Conservation (phyloP, 352 stramenopile genomes). For the Phytopythium montanum region DNA sequence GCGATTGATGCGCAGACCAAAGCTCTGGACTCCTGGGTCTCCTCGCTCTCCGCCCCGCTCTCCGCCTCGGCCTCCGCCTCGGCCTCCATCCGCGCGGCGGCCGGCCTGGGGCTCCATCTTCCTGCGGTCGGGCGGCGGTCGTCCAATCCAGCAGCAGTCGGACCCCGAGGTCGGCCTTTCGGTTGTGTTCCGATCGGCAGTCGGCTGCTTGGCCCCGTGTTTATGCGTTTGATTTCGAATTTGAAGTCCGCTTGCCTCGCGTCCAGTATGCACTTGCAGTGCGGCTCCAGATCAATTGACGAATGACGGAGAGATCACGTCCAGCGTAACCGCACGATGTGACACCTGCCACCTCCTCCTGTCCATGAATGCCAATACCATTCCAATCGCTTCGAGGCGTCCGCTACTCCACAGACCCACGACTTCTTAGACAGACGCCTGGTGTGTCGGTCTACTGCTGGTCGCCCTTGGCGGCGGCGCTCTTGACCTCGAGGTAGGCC, state of each 20-base stretch:
- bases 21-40: background rate
- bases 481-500: constrained; percentile 93
- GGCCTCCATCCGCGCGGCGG: background rate
- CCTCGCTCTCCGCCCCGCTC: background rate
- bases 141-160: background rate
- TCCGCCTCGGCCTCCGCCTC: background rate
- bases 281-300: too few species aligned
- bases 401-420: background rate
- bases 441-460: background rate
- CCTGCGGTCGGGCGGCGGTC: background rate
- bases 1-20: background rate
- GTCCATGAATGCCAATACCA: too few species aligned
- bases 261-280: background rate
- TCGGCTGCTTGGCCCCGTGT: background rate
- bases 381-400: background rate
- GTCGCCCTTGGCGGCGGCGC: constrained; percentile 14
- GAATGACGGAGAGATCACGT: background rate
- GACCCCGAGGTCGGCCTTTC: background rate
- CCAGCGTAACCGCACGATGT: background rate
- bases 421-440: too few species aligned
- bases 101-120: background rate
- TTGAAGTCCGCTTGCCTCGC: background rate
- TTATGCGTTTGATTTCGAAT: background rate
- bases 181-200: too few species aligned
- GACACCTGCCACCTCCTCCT: too few species aligned